Base-by-base conservation (phyloP, 352 stramenopile genomes). In the Phytopythium chamaehyphon region DNA sequence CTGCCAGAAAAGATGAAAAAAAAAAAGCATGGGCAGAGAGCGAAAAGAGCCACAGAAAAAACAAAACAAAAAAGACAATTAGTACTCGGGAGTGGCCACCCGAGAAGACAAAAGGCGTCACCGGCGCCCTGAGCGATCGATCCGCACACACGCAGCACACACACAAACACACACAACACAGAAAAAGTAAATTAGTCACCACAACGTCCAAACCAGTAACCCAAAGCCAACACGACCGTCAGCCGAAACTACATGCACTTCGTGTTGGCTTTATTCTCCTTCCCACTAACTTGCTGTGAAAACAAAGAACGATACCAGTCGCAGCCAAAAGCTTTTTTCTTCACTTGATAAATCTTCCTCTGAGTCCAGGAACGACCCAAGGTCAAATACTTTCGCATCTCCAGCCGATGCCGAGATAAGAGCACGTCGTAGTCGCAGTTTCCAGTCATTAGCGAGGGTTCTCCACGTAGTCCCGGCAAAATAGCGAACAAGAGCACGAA, bases 301-400 rank as follows among this genome's bases (percentile, higher is more conserved):
- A 19, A 83, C 62, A 62, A 84, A 82, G 50, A 85, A 85, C 9
- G 76, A 83, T 40, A 78, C 64, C 36, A 87, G 45, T 44, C 77
- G 71, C 21, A 83, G 50, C 76, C 76, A 87, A 40, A 81, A 82
- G 3, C 59, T 66, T 35, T 71, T 74, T 33, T 83, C 71, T 8
- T 40, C 57, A 42, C 62, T 52, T 14, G 69, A 64, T 21, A 71
- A 55, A 19, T 18, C 21, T 3, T 28, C 51, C 7, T 70, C 52
- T 21, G 73, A 46, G 7, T 69, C 47, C 12, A 75, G 56, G 47
- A 78, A 78, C 35, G 40, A 24, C 38, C 49, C 39, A 37, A 78
- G 40, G 18, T 73, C 52, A 26, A 78, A 78, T 35, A 47, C 54
- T 46, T 59, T 43, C 2, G 39, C 39, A 12, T 47, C 51, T 9